Evolutionary conservation across 2,329 filamentous ascomycete species (phyloP), one percentile per base, ranked within the genome.

Genomic region (Alternaria hordeiaustralica): DNA sequence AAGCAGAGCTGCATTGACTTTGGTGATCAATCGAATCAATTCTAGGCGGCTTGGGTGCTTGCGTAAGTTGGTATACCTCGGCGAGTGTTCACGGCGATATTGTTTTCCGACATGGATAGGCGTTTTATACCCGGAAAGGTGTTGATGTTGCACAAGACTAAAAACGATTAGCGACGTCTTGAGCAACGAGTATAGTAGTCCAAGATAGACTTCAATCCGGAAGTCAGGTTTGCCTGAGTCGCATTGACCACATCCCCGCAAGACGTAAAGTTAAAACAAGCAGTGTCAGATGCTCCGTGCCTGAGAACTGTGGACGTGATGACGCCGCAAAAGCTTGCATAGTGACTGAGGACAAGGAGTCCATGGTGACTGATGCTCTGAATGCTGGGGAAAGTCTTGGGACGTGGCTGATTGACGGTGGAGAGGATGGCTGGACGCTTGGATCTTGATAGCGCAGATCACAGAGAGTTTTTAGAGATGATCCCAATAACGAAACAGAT

Each of bases 261-360:
- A 41, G 50, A 53, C 36, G 18, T 33, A 58, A 51, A 56, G 50
- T 26, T 64, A 61, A 64, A 66, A 66, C 66, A 23, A 30, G 49
- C 50, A 62, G 8, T 36, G 63, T 66, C 63, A 23, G 66, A 66
- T 55, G 47, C 20, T 36, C 18, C 26, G 55, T 25, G 46, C 45
- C 43, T 58, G 12, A 15, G 36, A 30, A 36, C 15, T 49, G 18
- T 30, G 20, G 30, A 47, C 36, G n/a, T 20, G 8, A 26, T 33
- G 59, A 47, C 33, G 10, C 25, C 9, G 30, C 20, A 28, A 18
- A 49, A 45, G 26, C 45, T 60, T 58, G 47, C 55, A 62, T 55
- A 20, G 33, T n/a, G 25, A 28, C n/a, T 26, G 25, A 21, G n/a
- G 11, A 20, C 47, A 50, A 50, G 47, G 47, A 30, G n/a, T 20